These are phyloP conservation scores for Austropuccinia psidii DNA, from an alignment of 1,284 basidiomycete genomes.

Conservation along the genomic window DNA sequence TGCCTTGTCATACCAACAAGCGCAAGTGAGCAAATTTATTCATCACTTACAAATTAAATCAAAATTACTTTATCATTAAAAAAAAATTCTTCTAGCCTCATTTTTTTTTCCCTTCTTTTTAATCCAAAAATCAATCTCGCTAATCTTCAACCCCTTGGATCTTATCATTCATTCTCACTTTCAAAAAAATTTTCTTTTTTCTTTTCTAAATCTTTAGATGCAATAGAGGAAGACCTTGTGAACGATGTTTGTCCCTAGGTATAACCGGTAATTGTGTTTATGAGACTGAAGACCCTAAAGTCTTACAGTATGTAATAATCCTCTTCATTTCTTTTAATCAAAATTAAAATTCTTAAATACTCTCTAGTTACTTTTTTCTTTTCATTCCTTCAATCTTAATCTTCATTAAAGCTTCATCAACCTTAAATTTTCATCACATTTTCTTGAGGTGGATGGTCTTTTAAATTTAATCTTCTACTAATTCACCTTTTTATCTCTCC, in stretches of 20 bases:
- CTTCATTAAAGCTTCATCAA: conserved; percentile 66
- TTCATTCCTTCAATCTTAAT: conserved; percentile 37
- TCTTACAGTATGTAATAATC: conserved; percentile 16
- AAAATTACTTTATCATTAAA: too few relatives aligned
- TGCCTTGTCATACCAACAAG: conserved; percentile 87
- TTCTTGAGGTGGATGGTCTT: too few relatives aligned
- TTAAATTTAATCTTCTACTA: too few relatives aligned
- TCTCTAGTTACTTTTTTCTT: not conserved
- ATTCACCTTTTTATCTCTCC: too few relatives aligned
- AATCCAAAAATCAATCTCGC: not conserved
- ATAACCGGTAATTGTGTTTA: conserved; percentile 85
- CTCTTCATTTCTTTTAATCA: not conserved
- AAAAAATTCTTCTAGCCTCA: not conserved
- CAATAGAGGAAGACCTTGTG: conserved; percentile 59
- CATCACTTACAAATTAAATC: too few relatives aligned
- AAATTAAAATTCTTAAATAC: conserved; percentile 48
- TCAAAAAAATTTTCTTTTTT: not conserved
- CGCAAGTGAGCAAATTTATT: conserved; percentile 76
- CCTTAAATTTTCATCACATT: conserved; percentile 52
- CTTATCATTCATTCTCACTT: too few relatives aligned
- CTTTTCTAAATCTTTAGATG: conserved; percentile 43
- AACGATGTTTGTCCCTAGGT: conserved; percentile 71
- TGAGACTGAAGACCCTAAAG: conserved; percentile 72
- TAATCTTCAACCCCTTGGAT: not conserved
- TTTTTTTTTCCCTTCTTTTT: not conserved